phyloP scores from a whole-genome alignment of 1,284 basidiomycete species.

The Rhodotorula sp. region DNA sequence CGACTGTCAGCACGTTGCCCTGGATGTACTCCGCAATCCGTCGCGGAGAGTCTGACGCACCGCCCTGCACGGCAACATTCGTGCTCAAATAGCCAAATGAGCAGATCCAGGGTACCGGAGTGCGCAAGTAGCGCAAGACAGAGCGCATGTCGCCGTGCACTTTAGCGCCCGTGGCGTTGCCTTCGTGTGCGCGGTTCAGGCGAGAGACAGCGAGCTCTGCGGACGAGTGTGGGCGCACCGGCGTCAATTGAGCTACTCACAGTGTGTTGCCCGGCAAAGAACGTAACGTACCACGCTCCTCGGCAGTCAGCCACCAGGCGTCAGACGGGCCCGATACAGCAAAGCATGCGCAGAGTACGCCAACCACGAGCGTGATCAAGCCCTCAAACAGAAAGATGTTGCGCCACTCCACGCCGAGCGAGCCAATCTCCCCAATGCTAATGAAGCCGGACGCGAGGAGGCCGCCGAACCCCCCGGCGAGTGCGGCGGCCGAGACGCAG shows the following conservation, averaged over 20 bases:
- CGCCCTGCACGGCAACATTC: constrained; percentile 48
- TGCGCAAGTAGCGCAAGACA: neutral
- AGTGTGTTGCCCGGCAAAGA: neutral
- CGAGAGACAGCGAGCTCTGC: neutral
- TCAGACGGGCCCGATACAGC: neutral
- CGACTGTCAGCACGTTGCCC: too few relatives aligned
- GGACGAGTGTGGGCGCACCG: neutral
- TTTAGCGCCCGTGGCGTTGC: too few relatives aligned
- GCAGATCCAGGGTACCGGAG: neutral
- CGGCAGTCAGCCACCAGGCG: neutral
- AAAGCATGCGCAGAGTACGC: neutral
- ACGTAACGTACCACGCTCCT: neutral
- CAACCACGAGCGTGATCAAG: neutral
- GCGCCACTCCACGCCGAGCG: neutral
- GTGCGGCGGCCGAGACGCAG: constrained; percentile 2
- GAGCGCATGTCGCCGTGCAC: neutral
- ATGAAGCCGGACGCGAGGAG: constrained; percentile 1
- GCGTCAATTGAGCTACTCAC: neutral
- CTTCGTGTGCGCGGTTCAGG: neutral
- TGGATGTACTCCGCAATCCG: too few relatives aligned
- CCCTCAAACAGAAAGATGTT: neutral
- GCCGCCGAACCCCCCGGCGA: neutral
- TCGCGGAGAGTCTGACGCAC: too few relatives aligned
- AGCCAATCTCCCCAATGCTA: neutral
- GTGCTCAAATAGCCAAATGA: neutral